A percentile compares a stretch with the other conserved stretches of the same genome.
Conservation (phyloP, 2,329 filamentous ascomycete species). For the Aspergillus amoenus region DNA sequence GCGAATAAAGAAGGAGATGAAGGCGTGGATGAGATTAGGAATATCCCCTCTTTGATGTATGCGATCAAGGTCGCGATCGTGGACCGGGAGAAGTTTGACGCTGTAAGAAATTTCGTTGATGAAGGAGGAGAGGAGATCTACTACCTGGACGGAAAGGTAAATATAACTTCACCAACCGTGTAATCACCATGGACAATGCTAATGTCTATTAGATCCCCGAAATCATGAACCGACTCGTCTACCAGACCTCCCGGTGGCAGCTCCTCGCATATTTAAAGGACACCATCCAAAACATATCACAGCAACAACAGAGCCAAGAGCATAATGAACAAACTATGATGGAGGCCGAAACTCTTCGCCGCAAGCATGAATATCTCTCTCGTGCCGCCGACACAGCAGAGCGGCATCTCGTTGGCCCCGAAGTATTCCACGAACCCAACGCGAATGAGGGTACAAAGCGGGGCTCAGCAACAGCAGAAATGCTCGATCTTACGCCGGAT, state of each 20-base stretch:
- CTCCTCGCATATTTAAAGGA: constrained; percentile 69
- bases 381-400: constrained; percentile 74
- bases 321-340: constrained; percentile 37
- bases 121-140: constrained; percentile 73
- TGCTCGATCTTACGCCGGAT: constrained; percentile 31
- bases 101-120: constrained; percentile 76
- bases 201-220: constrained; percentile 63
- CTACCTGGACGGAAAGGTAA: constrained; percentile 65
- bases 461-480: constrained; percentile 4
- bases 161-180: background rate
- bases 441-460: background rate
- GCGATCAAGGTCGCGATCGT: constrained; percentile 70
- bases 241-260: constrained; percentile 80
- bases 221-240: constrained; percentile 83
- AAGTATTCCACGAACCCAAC: constrained; percentile 78
- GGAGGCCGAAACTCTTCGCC: constrained; percentile 43
- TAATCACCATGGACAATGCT: background rate
- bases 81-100: constrained; percentile 87
- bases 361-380: constrained; percentile 66
- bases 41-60: constrained; percentile 68
- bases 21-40: constrained; percentile 55
- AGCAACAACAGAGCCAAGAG: constrained; percentile 33
- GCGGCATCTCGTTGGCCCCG: constrained; percentile 74
- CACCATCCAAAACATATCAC: constrained; percentile 56
- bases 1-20: constrained; percentile 48